Evolutionary conservation across 192 early-diverging fungal species (phyloP), one percentile per base, ranked within the genome.

Genomic region (Tieghemiomyces parasiticus): DNA sequence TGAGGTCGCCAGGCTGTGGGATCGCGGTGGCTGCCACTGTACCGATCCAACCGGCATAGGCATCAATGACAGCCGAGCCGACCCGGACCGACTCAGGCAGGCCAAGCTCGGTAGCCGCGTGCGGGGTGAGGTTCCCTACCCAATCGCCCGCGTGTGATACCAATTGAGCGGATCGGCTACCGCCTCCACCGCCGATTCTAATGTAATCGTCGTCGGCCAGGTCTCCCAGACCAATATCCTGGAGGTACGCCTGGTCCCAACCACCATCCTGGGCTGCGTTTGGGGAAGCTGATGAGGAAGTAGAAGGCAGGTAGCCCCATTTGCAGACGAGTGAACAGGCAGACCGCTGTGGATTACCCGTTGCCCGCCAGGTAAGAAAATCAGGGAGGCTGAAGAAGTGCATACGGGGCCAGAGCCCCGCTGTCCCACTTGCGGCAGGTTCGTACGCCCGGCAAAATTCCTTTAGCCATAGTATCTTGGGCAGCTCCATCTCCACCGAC

Each of bases 401-500:
- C 25, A 34, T 34, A 4, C n/a, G 13, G 4, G 2, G 20, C 60
- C 60, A 60, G 6, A 56, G 38, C 50, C 30, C 13, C 54, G 44
- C 47, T 38, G 29, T 25, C 2, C 70, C 73, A 33, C 76, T 73
- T 3, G 38, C n/a, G n/a, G n/a, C n/a, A n/a, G n/a, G n/a, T 22
- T 68, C 50, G 67, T 71, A 69, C 76, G 19, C n/a, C 14, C 14
- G 73, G 63, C 66, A 80, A 65, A 81, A 72, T 26, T 79, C 72
- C 26, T 75, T 67, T 3, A 89, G 60, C 87, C 87, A 89, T 0
- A 82, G 56, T 0, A 79, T 72, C 64, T 89, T 89, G 25, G 87
- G 85, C n/a, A 86, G 66, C 32, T 86, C 83, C 85, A 87, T 87
- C 61, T 88, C 87, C 2, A 76, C 68, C 58, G 80, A 81, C 54